Evolutionary conservation across 176 grass and related monocot species (phyloP), one percentile per base, ranked within the genome.

Genomic region (Zizania latifolia): DNA sequence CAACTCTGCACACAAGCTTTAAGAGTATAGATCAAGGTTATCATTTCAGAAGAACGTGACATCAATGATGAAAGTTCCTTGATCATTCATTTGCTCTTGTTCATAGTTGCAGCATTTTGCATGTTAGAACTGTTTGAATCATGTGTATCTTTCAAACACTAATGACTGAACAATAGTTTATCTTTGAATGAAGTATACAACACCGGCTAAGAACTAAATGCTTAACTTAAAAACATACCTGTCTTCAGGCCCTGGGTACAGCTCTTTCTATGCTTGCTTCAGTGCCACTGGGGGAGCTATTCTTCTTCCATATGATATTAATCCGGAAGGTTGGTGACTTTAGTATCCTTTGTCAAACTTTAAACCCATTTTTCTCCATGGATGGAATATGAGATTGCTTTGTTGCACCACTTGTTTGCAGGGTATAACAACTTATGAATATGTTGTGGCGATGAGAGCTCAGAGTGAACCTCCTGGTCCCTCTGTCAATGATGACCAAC

Each of bases 241-340:
- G 75, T 64, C 78, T 79, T 80, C 79, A 99, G 95, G 86, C 87
- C 58, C 30, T 83, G 59, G 79, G 87, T 69, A 94, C 95, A 67
- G 70, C 89, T 29, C 88, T 99, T 72, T 92, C 96, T 1, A 35
- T 95, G 24, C 69, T 95, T 37, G 96, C 92, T 84, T 89, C 87
- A 35, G 65, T 99, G 32, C 92, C 96, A 37, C 69, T 99, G 62
- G 86, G 86, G 17, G 96, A 99, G 77, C 87, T 99, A 64, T 95
- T 99, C 87, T 99, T 99, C 85, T 95, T 99, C 77, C 96, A 99
- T 88, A 92, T 99, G 50, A 90, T 99, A 87, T 60, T 99, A 76
- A 99, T 99, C 21, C 75, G 83, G 61, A 99, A 99, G 92, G 96
- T 99, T 78, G 15, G 38, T 81, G 58, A 78, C 36, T 64, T 64